Evolutionary conservation across 371 early-diverging fungal genomes (phyloP).

Genomic region (Lichtheimia corymbifera): DNA sequence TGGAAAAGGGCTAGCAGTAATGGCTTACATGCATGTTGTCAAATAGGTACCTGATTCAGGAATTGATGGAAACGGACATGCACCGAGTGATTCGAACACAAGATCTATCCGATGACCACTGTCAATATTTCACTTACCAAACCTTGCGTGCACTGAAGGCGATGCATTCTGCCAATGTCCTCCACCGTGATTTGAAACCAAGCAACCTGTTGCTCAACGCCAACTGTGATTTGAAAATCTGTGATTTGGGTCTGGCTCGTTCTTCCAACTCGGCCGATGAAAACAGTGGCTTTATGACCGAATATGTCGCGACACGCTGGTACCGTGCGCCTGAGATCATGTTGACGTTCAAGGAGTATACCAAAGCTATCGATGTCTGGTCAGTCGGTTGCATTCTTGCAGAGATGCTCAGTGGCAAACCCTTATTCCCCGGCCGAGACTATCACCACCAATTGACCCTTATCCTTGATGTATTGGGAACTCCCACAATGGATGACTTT

Average conservation of each 20-base stretch:
- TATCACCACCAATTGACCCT: conserved; percentile 97
- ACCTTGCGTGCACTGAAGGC: conserved; percentile 95
- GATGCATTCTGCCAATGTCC: conserved; percentile 97
- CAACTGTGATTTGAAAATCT: conserved; percentile 95
- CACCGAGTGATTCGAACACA: conserved; percentile 98
- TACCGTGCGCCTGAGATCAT: conserved; percentile 99
- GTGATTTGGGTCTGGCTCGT: conserved; percentile 94
- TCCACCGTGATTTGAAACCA: conserved; percentile 98
- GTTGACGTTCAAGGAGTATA: conserved; percentile 93
- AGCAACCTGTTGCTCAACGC: conserved; percentile 96
- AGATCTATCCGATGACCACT: conserved; percentile 95
- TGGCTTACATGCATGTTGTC: too few species aligned
- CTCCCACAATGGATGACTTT: conserved; percentile 91
- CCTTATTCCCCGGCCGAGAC: conserved; percentile 89
- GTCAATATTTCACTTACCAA: conserved; percentile 98
- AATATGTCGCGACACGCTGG: conserved; percentile 98
- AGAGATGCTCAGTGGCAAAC: conserved; percentile 91
- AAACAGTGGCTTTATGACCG: conserved; percentile 93
- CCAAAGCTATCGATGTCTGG: conserved; percentile 98
- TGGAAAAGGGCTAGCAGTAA: too few species aligned
- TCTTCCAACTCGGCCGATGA: conserved; percentile 88
- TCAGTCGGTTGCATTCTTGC: conserved; percentile 97
- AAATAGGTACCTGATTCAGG: conserved; percentile 65
- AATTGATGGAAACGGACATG: conserved; percentile 97
- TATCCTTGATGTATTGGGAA: conserved; percentile 96